Conservation (phyloP, 192 early-diverging fungal genomes). For the Pilaira anomala region DNA sequence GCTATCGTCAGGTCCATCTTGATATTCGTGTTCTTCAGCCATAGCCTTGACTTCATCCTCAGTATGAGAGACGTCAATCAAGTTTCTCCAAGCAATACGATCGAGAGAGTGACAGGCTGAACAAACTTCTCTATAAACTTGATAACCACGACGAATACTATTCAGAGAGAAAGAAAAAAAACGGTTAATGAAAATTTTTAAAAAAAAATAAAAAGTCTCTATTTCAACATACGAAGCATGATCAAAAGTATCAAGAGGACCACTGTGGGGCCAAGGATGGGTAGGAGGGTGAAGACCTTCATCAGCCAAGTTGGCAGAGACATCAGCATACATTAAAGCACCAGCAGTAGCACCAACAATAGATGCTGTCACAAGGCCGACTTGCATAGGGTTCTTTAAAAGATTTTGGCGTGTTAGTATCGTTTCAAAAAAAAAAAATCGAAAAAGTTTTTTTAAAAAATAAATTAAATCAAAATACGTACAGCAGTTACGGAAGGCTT, state of each 20-base stretch:
- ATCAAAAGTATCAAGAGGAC: constrained; percentile 83
- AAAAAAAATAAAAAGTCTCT: background rate
- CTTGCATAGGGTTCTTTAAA: constrained; percentile 32
- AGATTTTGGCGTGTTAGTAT: background rate
- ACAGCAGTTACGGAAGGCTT: constrained; percentile 32
- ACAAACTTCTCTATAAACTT: constrained; percentile 98
- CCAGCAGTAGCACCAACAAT: constrained; percentile 55
- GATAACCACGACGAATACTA: constrained; percentile 97
- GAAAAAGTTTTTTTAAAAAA: background rate
- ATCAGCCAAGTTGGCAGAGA: constrained; percentile 80
- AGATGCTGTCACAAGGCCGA: constrained; percentile 49
- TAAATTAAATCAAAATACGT: constrained; percentile 19
- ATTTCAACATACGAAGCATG: constrained; percentile 68
- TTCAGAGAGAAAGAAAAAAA: constrained; percentile 1
- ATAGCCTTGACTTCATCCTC: constrained; percentile 91
- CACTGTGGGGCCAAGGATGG: constrained; percentile 87
- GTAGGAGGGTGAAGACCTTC: constrained; percentile 89
- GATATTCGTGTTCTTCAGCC: constrained; percentile 89
- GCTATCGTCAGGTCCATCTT: constrained; percentile 87
- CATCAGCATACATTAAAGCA: constrained; percentile 47
- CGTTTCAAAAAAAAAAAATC: background rate
- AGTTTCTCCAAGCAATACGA: constrained; percentile 90
- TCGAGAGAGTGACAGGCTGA: constrained; percentile 96
- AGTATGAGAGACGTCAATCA: constrained; percentile 92
- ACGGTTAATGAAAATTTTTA: too few relatives aligned